Conservation (phyloP, 768 basidiomycete species). For the Psilocybe subaeruginosa region DNA sequence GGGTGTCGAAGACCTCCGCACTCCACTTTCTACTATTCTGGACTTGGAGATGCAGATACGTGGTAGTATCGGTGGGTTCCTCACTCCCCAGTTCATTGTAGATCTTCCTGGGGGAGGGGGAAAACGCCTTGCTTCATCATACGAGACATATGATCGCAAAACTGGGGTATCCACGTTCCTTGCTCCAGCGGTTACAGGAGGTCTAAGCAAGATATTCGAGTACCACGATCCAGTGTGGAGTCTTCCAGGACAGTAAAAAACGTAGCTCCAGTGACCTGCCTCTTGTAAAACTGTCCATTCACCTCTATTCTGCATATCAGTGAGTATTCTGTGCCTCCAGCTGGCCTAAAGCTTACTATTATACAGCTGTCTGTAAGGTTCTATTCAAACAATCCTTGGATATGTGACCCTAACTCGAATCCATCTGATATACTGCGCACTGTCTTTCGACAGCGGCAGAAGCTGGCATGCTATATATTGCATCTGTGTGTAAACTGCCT, state of each 20-base stretch:
- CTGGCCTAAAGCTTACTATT: too few species aligned
- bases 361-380: too few species aligned
- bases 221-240: slow-evolving; percentile 1
- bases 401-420: too few species aligned
- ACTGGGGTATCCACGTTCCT: background rate
- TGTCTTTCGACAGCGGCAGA: too few species aligned
- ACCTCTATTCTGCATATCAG: too few species aligned
- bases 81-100: slow-evolving; percentile 21
- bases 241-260: background rate
- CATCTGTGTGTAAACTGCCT: too few species aligned
- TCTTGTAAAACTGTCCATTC: too few species aligned
- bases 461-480: too few species aligned
- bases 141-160: background rate
- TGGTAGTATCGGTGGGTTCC: slow-evolving; percentile 20
- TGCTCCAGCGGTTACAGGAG: slow-evolving; percentile 4
- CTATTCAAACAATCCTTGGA: too few species aligned
- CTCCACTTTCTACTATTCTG: slow-evolving; percentile 22
- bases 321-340: too few species aligned
- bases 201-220: background rate
- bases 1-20: slow-evolving; percentile 23
- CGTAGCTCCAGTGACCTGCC: background rate
- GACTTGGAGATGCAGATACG: slow-evolving; percentile 19
- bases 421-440: too few species aligned
- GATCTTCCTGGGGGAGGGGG: slow-evolving; percentile 24
- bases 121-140: slow-evolving; percentile 20